Evolutionary conservation across 73 alveolate species (phyloP), one percentile per base, ranked within the genome.

Genomic region (Paramecium sexaurelia): DNA sequence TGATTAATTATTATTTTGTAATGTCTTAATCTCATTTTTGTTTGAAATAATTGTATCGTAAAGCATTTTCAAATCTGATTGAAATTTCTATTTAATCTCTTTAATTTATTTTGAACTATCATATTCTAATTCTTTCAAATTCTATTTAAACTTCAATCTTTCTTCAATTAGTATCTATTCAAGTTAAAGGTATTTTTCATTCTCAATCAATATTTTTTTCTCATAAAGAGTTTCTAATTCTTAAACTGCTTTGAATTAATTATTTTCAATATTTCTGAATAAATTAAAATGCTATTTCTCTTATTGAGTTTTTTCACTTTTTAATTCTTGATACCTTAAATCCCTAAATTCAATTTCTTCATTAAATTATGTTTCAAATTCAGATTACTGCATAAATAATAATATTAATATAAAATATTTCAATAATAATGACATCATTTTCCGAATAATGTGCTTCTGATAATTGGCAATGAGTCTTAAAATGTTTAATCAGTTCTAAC

Each of bases 381-480:
- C 51, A 26, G 83, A 26, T 32, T 51, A 13, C 11, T 51, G 5
- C 67, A 51, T 51, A 15, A 13, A 47, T 47, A 47, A 47, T 47
- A 51, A 51, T 51, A 51, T 51, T 2, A 17, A 51, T 51, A 51
- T 51, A 51, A 51, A 51, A n/a, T 51, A 8, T 51, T 51, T 51
- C 11, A 13, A 47, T 51, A 17, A 45, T 51, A 51, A 51, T 61
- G 39, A 29, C 26, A 26, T 78, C 90, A 78, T 24, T 78, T 78
- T 41, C 90, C 73, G 41, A 88, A 88, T 45, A 88, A 47, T 57
- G 27, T 56, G 41, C 55, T 39, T 43, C 94, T 75, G 13, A 88
- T 88, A 67, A 68, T 66, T 7, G 94, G 94, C 32, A 88, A 82
- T 26, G 91, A 68, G 35, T 88, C 94, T 88, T 88, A 27, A 17